Evolutionary conservation across 1,284 basidiomycete genomes (phyloP).

Genomic region (Trametes pubescens): DNA sequence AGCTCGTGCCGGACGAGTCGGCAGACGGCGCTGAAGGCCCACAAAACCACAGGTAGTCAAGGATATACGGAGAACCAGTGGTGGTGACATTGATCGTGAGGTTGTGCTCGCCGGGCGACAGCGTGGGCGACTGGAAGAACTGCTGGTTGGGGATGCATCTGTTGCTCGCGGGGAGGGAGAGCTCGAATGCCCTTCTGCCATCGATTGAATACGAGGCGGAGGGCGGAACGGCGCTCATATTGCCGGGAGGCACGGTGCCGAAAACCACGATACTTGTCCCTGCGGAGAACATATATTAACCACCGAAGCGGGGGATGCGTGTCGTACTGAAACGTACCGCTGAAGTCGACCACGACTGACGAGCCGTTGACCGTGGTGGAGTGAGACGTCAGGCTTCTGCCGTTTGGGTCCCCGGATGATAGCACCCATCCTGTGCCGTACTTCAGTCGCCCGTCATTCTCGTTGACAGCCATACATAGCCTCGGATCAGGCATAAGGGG

Average conservation of each 20-base stretch:
- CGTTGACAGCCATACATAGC: constrained; percentile 8
- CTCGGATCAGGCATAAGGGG: neutral
- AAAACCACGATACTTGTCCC: constrained; percentile 53
- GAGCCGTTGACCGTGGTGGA: constrained; percentile 7
- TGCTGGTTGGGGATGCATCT: constrained; percentile 49
- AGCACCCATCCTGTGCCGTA: constrained; percentile 11
- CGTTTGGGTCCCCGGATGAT: neutral
- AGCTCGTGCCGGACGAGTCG: neutral
- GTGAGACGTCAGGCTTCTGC: constrained; percentile 2
- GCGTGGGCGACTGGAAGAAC: constrained; percentile 47
- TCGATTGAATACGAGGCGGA: constrained; percentile 47
- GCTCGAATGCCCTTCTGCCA: constrained; percentile 40
- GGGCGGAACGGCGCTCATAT: constrained; percentile 23
- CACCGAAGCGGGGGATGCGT: no score
- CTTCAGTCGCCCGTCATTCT: constrained; percentile 15
- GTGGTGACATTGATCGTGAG: constrained; percentile 49
- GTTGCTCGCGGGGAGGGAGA: constrained; percentile 46
- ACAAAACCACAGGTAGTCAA: constrained; percentile 48
- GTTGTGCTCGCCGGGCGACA: constrained; percentile 44
- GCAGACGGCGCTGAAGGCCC: constrained; percentile 36
- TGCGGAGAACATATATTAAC: constrained; percentile 24
- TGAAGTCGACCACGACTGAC: constrained; percentile 6
- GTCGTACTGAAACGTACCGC: neutral
- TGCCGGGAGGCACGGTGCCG: constrained; percentile 51
- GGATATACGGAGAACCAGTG: constrained; percentile 46